Evolutionary conservation across 2,329 filamentous ascomycete species (phyloP).

Genomic region (Apiospora aurea): DNA sequence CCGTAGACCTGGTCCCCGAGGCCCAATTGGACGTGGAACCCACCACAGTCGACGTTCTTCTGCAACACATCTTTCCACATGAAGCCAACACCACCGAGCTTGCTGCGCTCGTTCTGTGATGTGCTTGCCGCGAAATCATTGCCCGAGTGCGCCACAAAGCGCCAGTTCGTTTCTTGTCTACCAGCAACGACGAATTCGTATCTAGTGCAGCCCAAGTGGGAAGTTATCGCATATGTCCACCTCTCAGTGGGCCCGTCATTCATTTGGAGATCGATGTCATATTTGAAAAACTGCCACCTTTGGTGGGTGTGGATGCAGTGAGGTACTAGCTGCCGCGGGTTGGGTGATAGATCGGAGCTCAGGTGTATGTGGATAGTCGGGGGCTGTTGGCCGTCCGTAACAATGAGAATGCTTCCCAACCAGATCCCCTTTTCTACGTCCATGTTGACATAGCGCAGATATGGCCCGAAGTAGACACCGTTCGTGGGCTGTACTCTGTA

Average conservation of each 20-base stretch:
- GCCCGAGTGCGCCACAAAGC: slow-evolving; percentile 93
- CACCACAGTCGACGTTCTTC: slow-evolving; percentile 95
- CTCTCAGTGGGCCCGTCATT: slow-evolving; percentile 79
- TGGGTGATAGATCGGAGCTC: slow-evolving; percentile 88
- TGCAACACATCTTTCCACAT: slow-evolving; percentile 99
- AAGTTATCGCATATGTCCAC: slow-evolving; percentile 98
- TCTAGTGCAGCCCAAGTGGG: slow-evolving; percentile 94
- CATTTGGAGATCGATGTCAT: slow-evolving; percentile 91
- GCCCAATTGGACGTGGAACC: slow-evolving; percentile 93
- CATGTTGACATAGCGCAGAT: slow-evolving; percentile 96
- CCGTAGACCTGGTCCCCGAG: slow-evolving; percentile 95
- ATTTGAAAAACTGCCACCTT: slow-evolving; percentile 94
- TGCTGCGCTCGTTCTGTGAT: slow-evolving; percentile 82
- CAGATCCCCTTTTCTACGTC: slow-evolving; percentile 89
- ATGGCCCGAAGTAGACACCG: slow-evolving; percentile 97
- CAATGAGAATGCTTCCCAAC: slow-evolving; percentile 91
- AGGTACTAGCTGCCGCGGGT: slow-evolving; percentile 84
- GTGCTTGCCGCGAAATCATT: slow-evolving; percentile 95
- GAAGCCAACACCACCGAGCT: slow-evolving; percentile 86
- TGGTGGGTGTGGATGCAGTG: slow-evolving; percentile 88
- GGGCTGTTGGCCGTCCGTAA: slow-evolving; percentile 89
- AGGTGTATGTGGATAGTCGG: slow-evolving; percentile 96
- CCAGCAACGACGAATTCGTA: slow-evolving; percentile 97
- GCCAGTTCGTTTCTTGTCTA: slow-evolving; percentile 88
- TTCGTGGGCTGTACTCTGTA: slow-evolving; percentile 95